These are phyloP conservation scores for Letharia lupina DNA, from an alignment of 495 filamentous ascomycete species.

Conservation along the genomic window DNA sequence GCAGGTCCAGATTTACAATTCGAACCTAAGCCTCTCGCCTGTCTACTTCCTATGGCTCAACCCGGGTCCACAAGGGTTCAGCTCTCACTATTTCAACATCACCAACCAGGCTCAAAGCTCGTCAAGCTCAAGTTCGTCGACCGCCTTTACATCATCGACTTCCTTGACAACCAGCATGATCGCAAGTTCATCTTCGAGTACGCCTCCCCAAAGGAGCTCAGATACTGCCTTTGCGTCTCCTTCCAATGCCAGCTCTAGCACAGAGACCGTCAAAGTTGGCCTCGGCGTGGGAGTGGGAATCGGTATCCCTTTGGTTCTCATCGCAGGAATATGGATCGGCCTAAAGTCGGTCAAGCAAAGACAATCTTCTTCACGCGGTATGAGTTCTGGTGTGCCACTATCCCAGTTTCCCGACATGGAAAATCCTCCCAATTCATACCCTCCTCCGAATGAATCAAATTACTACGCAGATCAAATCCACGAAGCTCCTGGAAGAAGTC, in stretches of 20 bases:
- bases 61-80: background rate
- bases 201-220: background rate
- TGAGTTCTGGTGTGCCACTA: background rate
- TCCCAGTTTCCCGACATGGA: background rate
- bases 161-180: background rate
- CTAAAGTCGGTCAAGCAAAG: background rate
- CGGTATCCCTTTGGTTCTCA: conserved; percentile 2
- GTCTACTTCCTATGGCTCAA: background rate
- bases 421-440: background rate
- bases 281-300: conserved; percentile 6
- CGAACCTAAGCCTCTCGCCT: background rate
- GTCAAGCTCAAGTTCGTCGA: background rate
- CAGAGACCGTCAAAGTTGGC: conserved; percentile 3
- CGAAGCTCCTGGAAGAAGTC: background rate
- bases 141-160: conserved; percentile 2
- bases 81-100: conserved; percentile 9
- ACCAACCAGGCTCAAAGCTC: background rate
- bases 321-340: conserved; percentile 1
- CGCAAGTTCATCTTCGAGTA: background rate
- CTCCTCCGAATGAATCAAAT: background rate
- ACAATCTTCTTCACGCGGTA: background rate
- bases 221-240: background rate
- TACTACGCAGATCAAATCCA: background rate
- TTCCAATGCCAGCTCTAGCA: background rate
- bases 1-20: background rate